Evolutionary conservation across 176 grass and related monocot species (phyloP), one percentile per base, ranked within the genome.

Genomic region (Alopecurus myosuroides): DNA sequence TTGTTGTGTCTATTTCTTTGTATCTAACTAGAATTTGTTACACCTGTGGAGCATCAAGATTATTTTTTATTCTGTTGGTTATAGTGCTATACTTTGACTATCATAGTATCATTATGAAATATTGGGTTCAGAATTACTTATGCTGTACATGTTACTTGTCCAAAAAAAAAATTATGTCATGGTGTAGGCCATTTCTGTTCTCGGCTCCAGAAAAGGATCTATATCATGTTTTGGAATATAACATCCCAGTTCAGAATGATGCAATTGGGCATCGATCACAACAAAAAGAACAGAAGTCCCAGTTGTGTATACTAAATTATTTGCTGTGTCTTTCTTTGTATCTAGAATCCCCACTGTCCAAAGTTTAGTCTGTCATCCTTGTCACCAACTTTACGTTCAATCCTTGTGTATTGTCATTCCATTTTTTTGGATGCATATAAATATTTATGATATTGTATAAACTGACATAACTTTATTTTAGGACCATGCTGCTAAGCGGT

Each of bases 401-500:
- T 17, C 28, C 23, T 71, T 78, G 34, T 86, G 34, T 77, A 70
- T 70, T 88, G 7, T 80, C 69, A 61, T 85, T 76, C 15, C 5
- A 4, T 71, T 75, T 80, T 63, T 1, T 20, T 61, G 22, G 6
- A 29, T 74, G 53, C 22, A 8, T 34, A 17, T 50, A 42, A 42
- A 26, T 66, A 14, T 74, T 83, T 37, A 3, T 48, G 13, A 30
- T 36, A 28, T 29, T 41, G 8, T 73, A 20, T 81, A 45, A 86
- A 49, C 65, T 35, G 51, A 44, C 31, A 29, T 88, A 19, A 60
- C 45, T 88, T 73, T 20, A 20, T 86, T 91, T 85, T 53, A 98
- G 93, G 96, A 95, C 66, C 84, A 83, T 3, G 71, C 84, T 48
- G 93, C 93, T 74, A 94, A 82, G 83, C 75, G 84, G 18, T 90